phyloP scores from a whole-genome alignment of 169 alveolate genomes.

The Amoebophrya sp. region DNA sequence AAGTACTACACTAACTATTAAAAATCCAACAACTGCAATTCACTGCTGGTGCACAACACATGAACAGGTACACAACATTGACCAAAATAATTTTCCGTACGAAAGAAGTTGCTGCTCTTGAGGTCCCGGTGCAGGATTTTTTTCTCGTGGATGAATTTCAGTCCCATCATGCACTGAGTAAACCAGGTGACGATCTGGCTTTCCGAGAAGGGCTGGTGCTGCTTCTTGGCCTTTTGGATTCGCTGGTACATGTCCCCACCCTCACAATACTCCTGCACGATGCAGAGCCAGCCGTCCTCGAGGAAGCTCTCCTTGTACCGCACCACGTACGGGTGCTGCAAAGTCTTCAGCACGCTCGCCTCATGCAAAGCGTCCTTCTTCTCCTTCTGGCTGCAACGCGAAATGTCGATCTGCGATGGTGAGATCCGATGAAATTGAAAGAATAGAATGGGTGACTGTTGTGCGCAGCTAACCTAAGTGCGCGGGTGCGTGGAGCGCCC shows the following conservation, averaged over 20 bases:
- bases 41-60: too few relatives aligned
- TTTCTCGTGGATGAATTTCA: conserved; percentile 49
- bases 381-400: neutral
- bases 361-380: neutral
- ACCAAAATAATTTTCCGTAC: conserved; percentile 22
- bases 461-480: too few relatives aligned
- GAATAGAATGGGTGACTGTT: too few relatives aligned
- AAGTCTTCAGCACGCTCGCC: conserved; percentile 46
- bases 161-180: conserved; percentile 50
- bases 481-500: too few relatives aligned
- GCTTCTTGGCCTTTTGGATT: neutral
- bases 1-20: too few relatives aligned
- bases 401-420: neutral
- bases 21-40: too few relatives aligned
- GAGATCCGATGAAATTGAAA: too few relatives aligned
- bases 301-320: conserved; percentile 68
- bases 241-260: conserved; percentile 37
- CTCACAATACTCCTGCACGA: conserved; percentile 65
- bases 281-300: conserved; percentile 53
- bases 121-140: conserved; percentile 56
- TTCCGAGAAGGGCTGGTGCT: conserved; percentile 36
- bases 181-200: conserved; percentile 50
- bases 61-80: too few relatives aligned
- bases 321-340: conserved; percentile 70
- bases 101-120: conserved; percentile 67